Conservation (phyloP, 768 basidiomycete genomes). For the Boletus tomentosulus region DNA sequence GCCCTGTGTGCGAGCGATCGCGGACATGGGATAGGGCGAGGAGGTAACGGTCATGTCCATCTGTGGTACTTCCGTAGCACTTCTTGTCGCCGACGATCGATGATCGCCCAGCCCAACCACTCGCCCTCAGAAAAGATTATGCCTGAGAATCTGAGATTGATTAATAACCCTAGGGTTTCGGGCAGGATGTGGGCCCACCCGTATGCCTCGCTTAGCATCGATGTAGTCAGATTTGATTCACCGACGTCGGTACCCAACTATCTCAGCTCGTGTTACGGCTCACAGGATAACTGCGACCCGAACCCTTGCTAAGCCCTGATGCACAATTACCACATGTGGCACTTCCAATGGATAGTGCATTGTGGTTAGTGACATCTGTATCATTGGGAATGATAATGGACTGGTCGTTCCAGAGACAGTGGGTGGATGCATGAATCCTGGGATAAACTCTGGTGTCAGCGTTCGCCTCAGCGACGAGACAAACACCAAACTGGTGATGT, state of each 20-base stretch:
- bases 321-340: too few relatives aligned
- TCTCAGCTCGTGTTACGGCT: background rate
- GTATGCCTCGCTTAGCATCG: background rate
- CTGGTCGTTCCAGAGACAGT: too few relatives aligned
- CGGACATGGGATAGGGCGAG: background rate
- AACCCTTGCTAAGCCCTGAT: too few relatives aligned
- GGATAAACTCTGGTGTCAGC: too few relatives aligned
- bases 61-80: background rate
- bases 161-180: background rate
- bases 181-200: background rate
- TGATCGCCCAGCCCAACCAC: too few relatives aligned
- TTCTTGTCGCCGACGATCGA: background rate
- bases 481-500: too few relatives aligned
- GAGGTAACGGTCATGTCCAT: background rate
- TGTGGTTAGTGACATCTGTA: too few relatives aligned
- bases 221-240: background rate
- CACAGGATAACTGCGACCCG: too few relatives aligned
- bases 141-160: background rate
- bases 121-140: background rate
- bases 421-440: too few relatives aligned
- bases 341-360: too few relatives aligned
- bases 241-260: background rate
- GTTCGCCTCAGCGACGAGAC: too few relatives aligned
- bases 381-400: too few relatives aligned
- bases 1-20: background rate